These are phyloP conservation scores for Cyberlindnera samutprakarnensis DNA, from an alignment of 805 yeast species.

Conservation along the genomic window DNA sequence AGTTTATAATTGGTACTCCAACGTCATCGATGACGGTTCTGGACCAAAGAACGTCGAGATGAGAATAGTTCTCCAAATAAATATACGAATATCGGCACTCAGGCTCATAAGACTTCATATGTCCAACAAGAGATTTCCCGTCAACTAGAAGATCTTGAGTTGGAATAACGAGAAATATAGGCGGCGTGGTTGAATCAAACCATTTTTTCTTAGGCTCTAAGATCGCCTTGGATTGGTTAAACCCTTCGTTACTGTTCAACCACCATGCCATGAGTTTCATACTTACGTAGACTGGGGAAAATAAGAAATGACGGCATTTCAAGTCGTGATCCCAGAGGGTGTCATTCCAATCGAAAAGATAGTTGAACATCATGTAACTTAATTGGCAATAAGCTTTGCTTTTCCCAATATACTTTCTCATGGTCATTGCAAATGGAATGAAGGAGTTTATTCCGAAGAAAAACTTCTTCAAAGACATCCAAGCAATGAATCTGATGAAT, in stretches of 20 bases:
- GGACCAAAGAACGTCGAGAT: conserved; percentile 92
- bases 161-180: conserved; percentile 62
- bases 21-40: conserved; percentile 60
- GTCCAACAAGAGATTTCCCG: conserved; percentile 57
- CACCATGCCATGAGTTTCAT: conserved; percentile 89
- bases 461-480: conserved; percentile 36
- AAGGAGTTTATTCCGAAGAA: conserved; percentile 76
- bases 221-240: conserved; percentile 29
- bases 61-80: conserved; percentile 60
- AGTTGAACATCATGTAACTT: conserved; percentile 81
- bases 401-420: conserved; percentile 44
- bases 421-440: conserved; percentile 62
- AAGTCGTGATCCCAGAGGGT: conserved; percentile 61
- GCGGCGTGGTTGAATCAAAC: conserved; percentile 48
- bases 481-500: conserved; percentile 58
- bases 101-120: conserved; percentile 53
- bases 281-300: conserved; percentile 80
- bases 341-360: conserved; percentile 83
- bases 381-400: conserved; percentile 49
- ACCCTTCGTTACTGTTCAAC: conserved; percentile 50
- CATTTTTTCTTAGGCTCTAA: conserved; percentile 47
- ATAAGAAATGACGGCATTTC: conserved; percentile 69
- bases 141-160: conserved; percentile 71
- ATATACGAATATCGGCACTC: conserved; percentile 22
- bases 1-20: conserved; percentile 37